Evolutionary conservation across 2,329 filamentous ascomycete species (phyloP).

Genomic region (Trichoderma endophyticum): DNA sequence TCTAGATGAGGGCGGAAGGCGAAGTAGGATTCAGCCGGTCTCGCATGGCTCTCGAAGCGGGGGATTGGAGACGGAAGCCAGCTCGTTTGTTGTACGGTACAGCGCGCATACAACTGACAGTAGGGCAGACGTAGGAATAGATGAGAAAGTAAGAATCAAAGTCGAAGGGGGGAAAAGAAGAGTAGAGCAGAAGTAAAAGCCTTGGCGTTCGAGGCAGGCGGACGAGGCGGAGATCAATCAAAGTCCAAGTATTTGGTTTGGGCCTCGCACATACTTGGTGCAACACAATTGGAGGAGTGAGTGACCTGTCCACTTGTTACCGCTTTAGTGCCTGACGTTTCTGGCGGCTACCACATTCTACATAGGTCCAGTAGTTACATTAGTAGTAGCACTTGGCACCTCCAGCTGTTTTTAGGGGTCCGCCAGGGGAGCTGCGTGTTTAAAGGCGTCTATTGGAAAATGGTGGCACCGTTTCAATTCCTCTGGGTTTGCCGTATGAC

Average conservation of each 20-base stretch:
- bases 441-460: not conserved
- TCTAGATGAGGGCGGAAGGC: slow-evolving; percentile 23
- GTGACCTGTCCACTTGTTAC: slow-evolving; percentile 17
- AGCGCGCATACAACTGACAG: not conserved
- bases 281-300: not conserved
- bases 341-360: slow-evolving; percentile 13
- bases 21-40: slow-evolving; percentile 20
- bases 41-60: slow-evolving; percentile 24
- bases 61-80: not conserved
- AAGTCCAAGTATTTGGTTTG: not conserved
- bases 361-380: not conserved
- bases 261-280: not conserved
- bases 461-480: not conserved
- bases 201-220: slow-evolving; percentile 9
- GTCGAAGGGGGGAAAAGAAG: not conserved
- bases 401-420: not conserved
- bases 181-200: not conserved
- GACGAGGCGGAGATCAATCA: slow-evolving; percentile 12
- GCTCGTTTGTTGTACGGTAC: not conserved
- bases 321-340: slow-evolving; percentile 21
- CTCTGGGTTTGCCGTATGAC: not conserved
- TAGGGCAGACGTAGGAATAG: not conserved
- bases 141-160: not conserved
- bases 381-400: not conserved
- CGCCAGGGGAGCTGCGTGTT: not conserved